Evolutionary conservation across 1,284 basidiomycete species (phyloP).

Genomic region (Bjerkandera adusta): DNA sequence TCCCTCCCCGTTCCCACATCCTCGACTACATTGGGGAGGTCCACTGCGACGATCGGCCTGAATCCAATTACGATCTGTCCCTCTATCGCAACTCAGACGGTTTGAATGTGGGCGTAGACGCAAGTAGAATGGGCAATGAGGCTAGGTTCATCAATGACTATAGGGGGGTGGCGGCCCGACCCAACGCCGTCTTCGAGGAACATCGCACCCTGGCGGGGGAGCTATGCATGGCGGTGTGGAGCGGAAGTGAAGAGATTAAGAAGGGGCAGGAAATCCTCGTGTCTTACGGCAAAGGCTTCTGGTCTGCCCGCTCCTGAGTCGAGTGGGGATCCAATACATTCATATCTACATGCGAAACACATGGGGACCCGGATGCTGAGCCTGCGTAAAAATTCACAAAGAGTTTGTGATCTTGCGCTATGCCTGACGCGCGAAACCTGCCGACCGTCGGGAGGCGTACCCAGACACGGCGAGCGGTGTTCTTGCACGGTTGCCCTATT

Average conservation of each 20-base stretch:
- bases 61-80: constrained; percentile 86
- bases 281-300: constrained; percentile 76
- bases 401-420: too few relatives aligned
- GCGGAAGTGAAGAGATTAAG: constrained; percentile 53
- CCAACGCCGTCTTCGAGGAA: constrained; percentile 78
- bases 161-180: constrained; percentile 62
- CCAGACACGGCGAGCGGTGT: too few relatives aligned
- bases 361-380: too few relatives aligned
- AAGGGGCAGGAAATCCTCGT: constrained; percentile 88
- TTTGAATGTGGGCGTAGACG: constrained; percentile 69
- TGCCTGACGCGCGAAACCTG: too few relatives aligned
- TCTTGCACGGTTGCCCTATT: constrained; percentile 9
- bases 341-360: neutral
- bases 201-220: constrained; percentile 56
- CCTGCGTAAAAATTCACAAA: too few relatives aligned
- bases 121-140: constrained; percentile 76
- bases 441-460: too few relatives aligned
- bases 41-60: constrained; percentile 68
- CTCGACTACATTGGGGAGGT: constrained; percentile 85
- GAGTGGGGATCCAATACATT: too few relatives aligned
- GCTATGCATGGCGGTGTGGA: constrained; percentile 77
- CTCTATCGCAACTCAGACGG: constrained; percentile 59
- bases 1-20: constrained; percentile 64
- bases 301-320: constrained; percentile 13
- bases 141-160: constrained; percentile 88